These are phyloP conservation scores for Triangularia verruculosa DNA, from an alignment of 2,329 filamentous ascomycete species.

Conservation along the genomic window DNA sequence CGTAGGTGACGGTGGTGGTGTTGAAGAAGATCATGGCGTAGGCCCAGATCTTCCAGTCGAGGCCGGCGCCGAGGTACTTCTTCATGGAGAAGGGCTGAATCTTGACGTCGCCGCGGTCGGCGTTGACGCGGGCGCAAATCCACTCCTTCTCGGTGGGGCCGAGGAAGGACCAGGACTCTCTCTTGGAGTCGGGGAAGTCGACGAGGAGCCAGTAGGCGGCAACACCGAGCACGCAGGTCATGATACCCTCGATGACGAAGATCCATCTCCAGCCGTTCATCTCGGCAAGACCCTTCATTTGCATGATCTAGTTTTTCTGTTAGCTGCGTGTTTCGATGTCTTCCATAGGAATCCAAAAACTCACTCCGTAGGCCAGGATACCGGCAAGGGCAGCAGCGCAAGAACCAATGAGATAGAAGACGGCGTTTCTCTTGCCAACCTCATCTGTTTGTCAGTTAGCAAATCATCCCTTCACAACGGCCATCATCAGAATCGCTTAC, in stretches of 20 bases:
- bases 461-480: neutral
- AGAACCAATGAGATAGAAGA: conserved; percentile 68
- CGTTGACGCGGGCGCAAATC: conserved; percentile 52
- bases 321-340: conserved; percentile 14
- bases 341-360: conserved; percentile 17
- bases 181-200: conserved; percentile 60
- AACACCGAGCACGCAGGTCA: conserved; percentile 54
- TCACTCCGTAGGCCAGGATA: conserved; percentile 63
- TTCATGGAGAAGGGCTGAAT: conserved; percentile 50
- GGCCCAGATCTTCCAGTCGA: conserved; percentile 59
- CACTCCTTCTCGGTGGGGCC: conserved; percentile 47
- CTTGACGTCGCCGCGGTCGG: conserved; percentile 56
- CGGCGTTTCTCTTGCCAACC: conserved; percentile 65
- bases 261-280: conserved; percentile 66
- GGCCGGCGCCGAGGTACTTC: conserved; percentile 45
- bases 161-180: conserved; percentile 53
- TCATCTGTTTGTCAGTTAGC: conserved; percentile 48
- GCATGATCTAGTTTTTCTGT: conserved; percentile 46
- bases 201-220: conserved; percentile 57
- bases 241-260: conserved; percentile 53
- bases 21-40: conserved; percentile 62
- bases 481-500: conserved; percentile 39
- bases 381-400: conserved; percentile 64
- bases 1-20: conserved; percentile 70
- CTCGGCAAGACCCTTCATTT: conserved; percentile 54